Evolutionary conservation across 139 green algal genomes (phyloP).

Genomic region (Tetradesmus lagerheimii): DNA sequence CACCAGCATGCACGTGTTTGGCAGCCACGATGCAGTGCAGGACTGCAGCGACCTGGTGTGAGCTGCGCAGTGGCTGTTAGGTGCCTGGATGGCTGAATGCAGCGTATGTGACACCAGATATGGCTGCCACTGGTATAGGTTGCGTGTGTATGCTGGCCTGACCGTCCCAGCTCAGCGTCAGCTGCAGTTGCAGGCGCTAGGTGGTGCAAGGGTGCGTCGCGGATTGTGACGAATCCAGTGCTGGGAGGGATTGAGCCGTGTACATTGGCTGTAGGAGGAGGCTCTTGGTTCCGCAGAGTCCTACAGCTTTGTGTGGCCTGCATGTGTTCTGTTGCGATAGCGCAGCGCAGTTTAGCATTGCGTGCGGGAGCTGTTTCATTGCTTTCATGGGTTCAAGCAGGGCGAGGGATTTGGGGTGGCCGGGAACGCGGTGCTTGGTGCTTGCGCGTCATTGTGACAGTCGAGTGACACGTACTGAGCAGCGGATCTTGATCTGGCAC

Average conservation of each 20-base stretch:
- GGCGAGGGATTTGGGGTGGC: not conserved
- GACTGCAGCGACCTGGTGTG: conserved; percentile 45
- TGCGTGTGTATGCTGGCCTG: too few species aligned
- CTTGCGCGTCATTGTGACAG: not conserved
- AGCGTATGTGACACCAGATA: too few species aligned
- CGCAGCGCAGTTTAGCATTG: not conserved
- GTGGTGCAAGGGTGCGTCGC: too few species aligned
- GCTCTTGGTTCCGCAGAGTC: too few species aligned
- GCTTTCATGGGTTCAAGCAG: not conserved
- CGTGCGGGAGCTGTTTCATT: not conserved
- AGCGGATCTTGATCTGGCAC: not conserved
- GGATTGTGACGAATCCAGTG: not conserved
- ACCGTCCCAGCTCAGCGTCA: too few species aligned
- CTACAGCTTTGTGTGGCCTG: not conserved
- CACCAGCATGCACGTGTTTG: conserved; percentile 35
- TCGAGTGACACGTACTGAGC: not conserved
- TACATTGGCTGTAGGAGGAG: not conserved
- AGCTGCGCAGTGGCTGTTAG: not conserved
- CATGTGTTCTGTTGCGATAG: not conserved
- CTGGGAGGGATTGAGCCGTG: not conserved
- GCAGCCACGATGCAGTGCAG: conserved; percentile 10
- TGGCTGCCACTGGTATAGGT: not conserved
- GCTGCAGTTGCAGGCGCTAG: too few species aligned
- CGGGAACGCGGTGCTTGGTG: not conserved
- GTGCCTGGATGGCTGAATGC: too few species aligned